Conservation (phyloP, 495 filamentous ascomycete genomes). For the Aspergillus sclerotiicarbonarius region DNA sequence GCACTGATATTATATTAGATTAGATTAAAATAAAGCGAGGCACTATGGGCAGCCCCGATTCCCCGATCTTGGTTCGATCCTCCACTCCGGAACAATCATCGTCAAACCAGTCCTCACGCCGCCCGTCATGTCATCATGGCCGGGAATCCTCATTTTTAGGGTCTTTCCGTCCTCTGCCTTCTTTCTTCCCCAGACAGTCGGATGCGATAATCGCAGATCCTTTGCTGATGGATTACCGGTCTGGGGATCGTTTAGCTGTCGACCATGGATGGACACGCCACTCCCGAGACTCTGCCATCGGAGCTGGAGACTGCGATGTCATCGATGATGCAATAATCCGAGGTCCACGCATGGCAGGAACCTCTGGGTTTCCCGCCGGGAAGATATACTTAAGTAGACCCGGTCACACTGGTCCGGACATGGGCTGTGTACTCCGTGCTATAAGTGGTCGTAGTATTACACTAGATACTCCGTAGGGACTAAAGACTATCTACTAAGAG, state of each 20-base stretch:
- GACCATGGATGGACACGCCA: constrained; percentile 4
- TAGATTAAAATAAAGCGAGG: neutral
- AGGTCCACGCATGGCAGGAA: neutral
- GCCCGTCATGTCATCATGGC: neutral
- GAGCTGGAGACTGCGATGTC: neutral
- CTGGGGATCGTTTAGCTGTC: neutral
- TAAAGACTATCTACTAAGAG: neutral
- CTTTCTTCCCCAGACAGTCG: neutral
- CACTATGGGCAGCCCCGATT: no score
- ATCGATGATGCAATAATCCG: constrained; percentile 7
- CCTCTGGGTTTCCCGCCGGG: neutral
- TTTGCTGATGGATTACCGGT: neutral
- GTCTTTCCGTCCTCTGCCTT: neutral
- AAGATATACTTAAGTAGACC: neutral
- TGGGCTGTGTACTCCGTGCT: neutral
- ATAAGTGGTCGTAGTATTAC: neutral
- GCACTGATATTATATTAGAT: neutral
- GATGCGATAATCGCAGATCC: neutral
- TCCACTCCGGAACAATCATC: neutral
- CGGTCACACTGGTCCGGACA: no score
- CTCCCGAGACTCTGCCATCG: neutral
- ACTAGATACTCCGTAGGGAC: neutral
- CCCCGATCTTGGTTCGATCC: neutral
- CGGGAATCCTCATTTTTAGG: neutral
- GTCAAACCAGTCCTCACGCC: neutral